Evolutionary conservation across 768 basidiomycete genomes (phyloP).

Genomic region (Lentinula sp.): DNA sequence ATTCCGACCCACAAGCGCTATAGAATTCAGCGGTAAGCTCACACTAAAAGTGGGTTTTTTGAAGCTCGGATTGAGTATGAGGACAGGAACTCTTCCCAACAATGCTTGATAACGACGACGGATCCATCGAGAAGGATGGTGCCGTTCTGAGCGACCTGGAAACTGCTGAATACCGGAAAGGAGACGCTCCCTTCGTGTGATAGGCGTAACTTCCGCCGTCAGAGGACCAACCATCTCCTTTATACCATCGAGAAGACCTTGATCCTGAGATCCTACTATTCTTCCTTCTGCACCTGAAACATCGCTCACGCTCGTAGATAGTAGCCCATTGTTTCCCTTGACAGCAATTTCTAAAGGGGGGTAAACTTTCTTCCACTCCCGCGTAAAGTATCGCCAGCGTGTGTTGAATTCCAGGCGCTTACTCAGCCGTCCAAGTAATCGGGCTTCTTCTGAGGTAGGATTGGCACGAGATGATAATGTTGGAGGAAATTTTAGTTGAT

Average conservation of each 20-base stretch:
- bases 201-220: constrained; percentile 13
- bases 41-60: constrained; percentile 18
- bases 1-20: background rate
- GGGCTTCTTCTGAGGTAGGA: constrained; percentile 51
- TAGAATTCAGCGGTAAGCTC: constrained; percentile 22
- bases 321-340: background rate
- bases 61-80: constrained; percentile 27
- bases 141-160: background rate
- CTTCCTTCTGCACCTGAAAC: constrained; percentile 21
- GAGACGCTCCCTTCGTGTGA: constrained; percentile 28
- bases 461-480: constrained; percentile 52
- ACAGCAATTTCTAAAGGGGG: constrained; percentile 55
- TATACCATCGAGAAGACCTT: constrained; percentile 37
- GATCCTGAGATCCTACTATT: constrained; percentile 35
- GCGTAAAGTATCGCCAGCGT: constrained; percentile 57
- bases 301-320: background rate
- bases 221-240: constrained; percentile 35
- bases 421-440: constrained; percentile 59
- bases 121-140: constrained; percentile 36
- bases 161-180: background rate
- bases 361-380: constrained; percentile 46
- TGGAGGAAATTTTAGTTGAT: constrained; percentile 43
- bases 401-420: constrained; percentile 72
- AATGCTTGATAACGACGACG: constrained; percentile 53
- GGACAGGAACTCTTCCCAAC: constrained; percentile 53